Base-by-base conservation (phyloP, 306 rosid species). In the Inga oerstediana region DNA sequence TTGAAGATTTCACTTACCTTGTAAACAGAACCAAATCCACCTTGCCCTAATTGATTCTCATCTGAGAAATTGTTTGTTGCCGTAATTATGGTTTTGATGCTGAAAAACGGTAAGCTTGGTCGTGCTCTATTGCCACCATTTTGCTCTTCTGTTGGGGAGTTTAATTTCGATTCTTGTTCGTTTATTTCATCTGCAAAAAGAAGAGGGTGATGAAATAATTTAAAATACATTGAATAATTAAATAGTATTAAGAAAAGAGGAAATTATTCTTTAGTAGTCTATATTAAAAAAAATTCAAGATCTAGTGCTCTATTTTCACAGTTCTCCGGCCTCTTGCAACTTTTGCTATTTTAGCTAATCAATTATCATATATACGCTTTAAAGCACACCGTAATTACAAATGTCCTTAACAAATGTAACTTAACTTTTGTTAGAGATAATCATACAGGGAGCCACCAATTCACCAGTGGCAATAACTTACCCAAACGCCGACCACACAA, bases 21-120 rank as follows among this genome's bases (percentile, higher is more conserved):
- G 77, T 83, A 83, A 13, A 86, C 89, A 19, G 84, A 32, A 41
- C 89, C 89, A 62, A 86, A 86, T 24, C 89, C 89, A 19, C 87
- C 89, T 46, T 86, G 83, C 45, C 89, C 87, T 45, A 86, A 39
- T 61, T 86, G 70, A 19, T 83, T 86, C 13, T 69, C 67, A 1
- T 16, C 4, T 39, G 87, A 72, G 43, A 86, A 83, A 10, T 73
- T 59, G 22, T 77, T 61, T 17, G 89, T 86, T 8, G 83, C 87
- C 14, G 13, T 56, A 4, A 51, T 20, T 65, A 64, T 64, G 4
- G 11, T 80, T 30, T 46, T 62, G n/a, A 74, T 32, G 54, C 20
- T 24, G 46, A 75, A 81, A 81, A 81, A 19, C 12, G 44, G 70
- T 27, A 46, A 65, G n/a, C 56, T 76, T 1, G 61, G 8, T 51